Evolutionary conservation across 225 moss, liverwort and hornwort species (phyloP).

Genomic region (Ulota crispa): DNA sequence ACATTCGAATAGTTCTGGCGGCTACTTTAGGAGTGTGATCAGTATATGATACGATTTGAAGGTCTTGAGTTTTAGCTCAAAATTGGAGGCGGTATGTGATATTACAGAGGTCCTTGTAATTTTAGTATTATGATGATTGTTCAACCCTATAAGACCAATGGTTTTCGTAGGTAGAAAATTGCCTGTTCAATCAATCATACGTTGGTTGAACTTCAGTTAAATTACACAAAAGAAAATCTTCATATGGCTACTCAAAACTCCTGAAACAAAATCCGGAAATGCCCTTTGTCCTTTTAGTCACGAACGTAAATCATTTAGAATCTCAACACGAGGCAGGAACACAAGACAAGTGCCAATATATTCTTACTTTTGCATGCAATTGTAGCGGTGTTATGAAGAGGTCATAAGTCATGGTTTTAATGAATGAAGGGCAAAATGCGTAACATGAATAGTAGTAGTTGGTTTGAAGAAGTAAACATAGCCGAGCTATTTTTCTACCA

Average conservation of each 20-base stretch:
- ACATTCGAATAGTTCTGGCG: too few relatives aligned
- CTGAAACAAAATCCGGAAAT: not conserved
- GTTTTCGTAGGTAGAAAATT: not conserved
- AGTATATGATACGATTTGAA: too few relatives aligned
- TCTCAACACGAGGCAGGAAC: not conserved
- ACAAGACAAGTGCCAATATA: not conserved
- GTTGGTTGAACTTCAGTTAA: not conserved
- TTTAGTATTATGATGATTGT: too few relatives aligned
- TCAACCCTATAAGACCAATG: not conserved
- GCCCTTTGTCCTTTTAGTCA: not conserved
- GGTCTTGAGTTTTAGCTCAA: too few relatives aligned
- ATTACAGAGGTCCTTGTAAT: too few relatives aligned
- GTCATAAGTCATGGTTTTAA: not conserved
- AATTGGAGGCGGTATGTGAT: too few relatives aligned
- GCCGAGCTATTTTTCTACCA: too few relatives aligned
- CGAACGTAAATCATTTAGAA: not conserved
- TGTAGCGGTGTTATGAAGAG: not conserved
- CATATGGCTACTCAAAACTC: not conserved
- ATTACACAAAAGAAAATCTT: not conserved
- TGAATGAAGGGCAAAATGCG: not conserved
- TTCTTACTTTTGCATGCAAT: not conserved
- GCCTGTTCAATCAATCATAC: not conserved
- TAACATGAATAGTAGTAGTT: not conserved
- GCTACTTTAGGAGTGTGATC: too few relatives aligned
- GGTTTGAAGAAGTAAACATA: too few relatives aligned